These are phyloP conservation scores for Tubosaeta brunneosetosa DNA, from an alignment of 768 basidiomycete species.

Conservation along the genomic window DNA sequence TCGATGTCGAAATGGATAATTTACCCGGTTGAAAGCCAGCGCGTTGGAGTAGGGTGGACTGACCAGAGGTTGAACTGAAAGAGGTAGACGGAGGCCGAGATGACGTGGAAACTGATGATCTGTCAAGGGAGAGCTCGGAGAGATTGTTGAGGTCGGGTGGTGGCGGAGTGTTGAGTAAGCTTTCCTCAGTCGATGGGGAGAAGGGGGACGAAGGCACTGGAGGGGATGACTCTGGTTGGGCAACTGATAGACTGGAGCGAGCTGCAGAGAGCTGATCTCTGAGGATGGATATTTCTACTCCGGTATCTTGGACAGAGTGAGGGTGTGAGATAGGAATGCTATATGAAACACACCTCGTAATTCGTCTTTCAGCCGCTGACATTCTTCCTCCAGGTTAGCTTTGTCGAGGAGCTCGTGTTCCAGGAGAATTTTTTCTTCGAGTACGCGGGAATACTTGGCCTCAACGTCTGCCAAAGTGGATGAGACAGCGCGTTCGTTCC, in stretches of 20 bases:
- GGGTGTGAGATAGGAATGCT: not conserved
- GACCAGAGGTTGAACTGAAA: constrained; percentile 34
- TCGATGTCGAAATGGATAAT: constrained; percentile 36
- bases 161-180: constrained; percentile 53
- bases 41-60: constrained; percentile 47
- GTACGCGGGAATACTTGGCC: constrained; percentile 78
- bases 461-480: constrained; percentile 83
- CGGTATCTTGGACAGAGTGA: constrained; percentile 57
- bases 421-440: constrained; percentile 95
- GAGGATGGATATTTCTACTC: constrained; percentile 77
- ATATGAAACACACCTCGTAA: constrained; percentile 69
- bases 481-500: constrained; percentile 85
- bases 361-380: constrained; percentile 88
- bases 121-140: constrained; percentile 48
- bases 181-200: constrained; percentile 43
- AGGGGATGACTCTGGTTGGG: constrained; percentile 25
- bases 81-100: constrained; percentile 29
- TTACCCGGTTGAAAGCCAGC: constrained; percentile 46
- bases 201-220: constrained; percentile 31
- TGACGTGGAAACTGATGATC: constrained; percentile 36
- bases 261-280: constrained; percentile 62
- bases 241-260: constrained; percentile 28
- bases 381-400: constrained; percentile 84
- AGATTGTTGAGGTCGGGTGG: constrained; percentile 55
- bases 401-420: constrained; percentile 95